Evolutionary conservation across 2,329 filamentous ascomycete species (phyloP), one percentile per base, ranked within the genome.

Genomic region (Pseudohalonectria lignicola): DNA sequence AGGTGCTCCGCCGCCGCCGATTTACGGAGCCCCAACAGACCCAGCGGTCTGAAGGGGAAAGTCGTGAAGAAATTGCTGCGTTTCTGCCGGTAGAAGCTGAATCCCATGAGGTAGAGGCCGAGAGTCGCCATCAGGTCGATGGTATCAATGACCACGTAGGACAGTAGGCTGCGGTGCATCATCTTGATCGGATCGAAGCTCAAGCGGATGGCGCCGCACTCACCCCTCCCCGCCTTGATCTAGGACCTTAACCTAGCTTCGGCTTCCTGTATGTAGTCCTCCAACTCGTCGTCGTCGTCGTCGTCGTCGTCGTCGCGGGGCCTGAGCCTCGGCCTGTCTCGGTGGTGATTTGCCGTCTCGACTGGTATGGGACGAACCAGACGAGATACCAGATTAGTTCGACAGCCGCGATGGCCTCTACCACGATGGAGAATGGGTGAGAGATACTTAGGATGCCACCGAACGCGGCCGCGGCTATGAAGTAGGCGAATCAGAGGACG

Each of bases 381-480:
- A 39, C 5, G 4, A 49, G 26, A 18, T 45, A 48, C 42, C 43
- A 49, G 3, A 47, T 30, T 11, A 46, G 34, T 37, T 49, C 47
- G 32, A 45, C n/a, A 10, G 37, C 30, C 1, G 48, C 51, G 21
- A 47, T 29, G 1, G 35, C 40, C 25, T 49, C 49, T 31, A 53
- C 38, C 3, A 43, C 25, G 21, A 53, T 46, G 12, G 49, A 52
- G 10, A 50, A 31, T 1, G 51, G 51, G 36, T 49, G 43, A 1
- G 45, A 28, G 16, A 52, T 48, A n/a, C 46, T 47, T 3, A 35
- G 38, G 3, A 47, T 34, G 20, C 51, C 50, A 13, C 34, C 46
- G 4, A 50, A 19, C 6, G 45, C 40, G 15, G 48, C 21, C 1
- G 46, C 41, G 20, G 41, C 16, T 21, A 46, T 35, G 23, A 53